Evolutionary conservation across 768 basidiomycete genomes (phyloP), one percentile per base, ranked within the genome.

Genomic region (Suillus placidus): DNA sequence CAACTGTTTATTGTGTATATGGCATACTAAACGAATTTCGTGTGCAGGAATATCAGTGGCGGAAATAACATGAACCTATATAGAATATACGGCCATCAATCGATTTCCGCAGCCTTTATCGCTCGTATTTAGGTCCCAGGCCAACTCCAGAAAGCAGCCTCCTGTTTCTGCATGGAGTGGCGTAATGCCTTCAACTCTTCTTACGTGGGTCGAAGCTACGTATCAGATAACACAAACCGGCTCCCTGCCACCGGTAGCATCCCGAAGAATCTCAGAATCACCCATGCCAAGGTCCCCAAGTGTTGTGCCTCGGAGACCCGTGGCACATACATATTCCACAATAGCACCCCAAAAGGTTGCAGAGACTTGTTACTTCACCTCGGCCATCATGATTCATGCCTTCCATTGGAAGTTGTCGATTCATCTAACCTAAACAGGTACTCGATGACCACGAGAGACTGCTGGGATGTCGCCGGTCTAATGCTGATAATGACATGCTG

Each of bases 371-470:
- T 20, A 12, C 37, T 30, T 58, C 23, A 60, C 38, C 57, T 42
- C 38, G 16, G 26, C 23, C 26, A 38, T 38, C 23, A 38, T 40
- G 35, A 37, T 37, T 23, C n/a, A 40, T 38, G 23, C 37, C 37
- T 58, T 37, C 35, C n/a, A 57, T 42, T 18, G 37, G 40, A 30
- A 20, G 40, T 60, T 30, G 26, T 20, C 26, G 16, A 38, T 38
- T 58, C 38, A 58, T 58, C 26, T 60, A 42, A 42, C 58, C 58
- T 60, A 60, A 32, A 42, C 18, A 42, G 38, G 58, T 18, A 26
- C 37, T 58, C 23, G 26, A 30, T 26, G 57, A 30, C 23, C 18
- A 40, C 5, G 38, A 58, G 23, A 57, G 16, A 7, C 16, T 38
- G 9, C 26, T 58, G 38, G 23, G 16, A 18, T 40, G 9, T 12